Evolutionary conservation across 2,329 filamentous ascomycete genomes (phyloP), one percentile per base, ranked within the genome.

Genomic region (Ambrosiella beaveri): DNA sequence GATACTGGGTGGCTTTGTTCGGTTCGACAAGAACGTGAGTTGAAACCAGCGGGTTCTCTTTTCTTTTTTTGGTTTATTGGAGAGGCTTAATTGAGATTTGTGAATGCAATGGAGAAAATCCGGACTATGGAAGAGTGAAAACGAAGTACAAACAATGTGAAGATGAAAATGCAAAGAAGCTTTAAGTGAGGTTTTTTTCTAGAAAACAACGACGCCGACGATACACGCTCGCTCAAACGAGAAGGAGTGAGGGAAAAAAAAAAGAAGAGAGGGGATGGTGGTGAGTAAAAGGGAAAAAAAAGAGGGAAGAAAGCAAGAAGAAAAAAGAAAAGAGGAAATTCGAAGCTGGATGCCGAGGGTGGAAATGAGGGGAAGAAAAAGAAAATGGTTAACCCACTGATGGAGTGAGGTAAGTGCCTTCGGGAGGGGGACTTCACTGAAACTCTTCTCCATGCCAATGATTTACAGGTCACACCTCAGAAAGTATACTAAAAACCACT

Each of bases 251-350:
- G 64, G 63, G 66, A 64, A 65, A 65, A 5, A 27, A 64, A 65
- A 66, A 66, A 65, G 64, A 66, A 65, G 66, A 64, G 64, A 65
- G 65, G 64, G 65, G 63, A 64, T 65, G 64, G 63, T 65, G 64
- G 62, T 62, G 63, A 66, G 62, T 65, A 59, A 63, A 61, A 62
- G 62, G 64, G 64, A 64, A 65, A 65, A 59, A 62, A 65, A 65
- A 65, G 67, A 65, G 65, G 65, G 63, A 68, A 64, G 62, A 65
- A 59, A 64, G 57, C 64, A 68, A 63, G 62, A 64, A 63, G 63
- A 63, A 63, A 59, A 62, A 62, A 64, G 63, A 62, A 64, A 63
- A 63, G 65, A 65, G 51, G 47, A 38, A 56, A 54, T 41, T 36
- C 38, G 52, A 54, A 54, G 45, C 53, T 57, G 47, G 65, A 65